Base-by-base conservation (phyloP, 2,329 filamentous ascomycete genomes). In the Epichloe gansuensis region DNA sequence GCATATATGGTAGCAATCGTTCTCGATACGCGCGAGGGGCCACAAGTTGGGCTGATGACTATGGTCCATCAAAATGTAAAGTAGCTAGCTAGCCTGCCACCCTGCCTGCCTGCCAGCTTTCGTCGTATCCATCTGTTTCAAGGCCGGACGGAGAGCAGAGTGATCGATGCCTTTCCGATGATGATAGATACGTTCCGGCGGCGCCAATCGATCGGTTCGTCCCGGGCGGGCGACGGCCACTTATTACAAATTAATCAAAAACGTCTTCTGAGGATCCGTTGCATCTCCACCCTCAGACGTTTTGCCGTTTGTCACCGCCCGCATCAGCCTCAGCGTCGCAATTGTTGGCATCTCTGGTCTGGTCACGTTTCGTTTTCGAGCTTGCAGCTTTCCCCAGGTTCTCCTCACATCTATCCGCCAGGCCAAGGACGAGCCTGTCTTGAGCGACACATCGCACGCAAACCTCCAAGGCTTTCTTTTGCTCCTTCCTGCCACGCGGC, bases 231-330 rank as follows among this genome's bases (percentile, higher is more conserved):
- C 6, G 41, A 1, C 17, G 41, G 17, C n/a, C 38, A 39, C 38
- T 21, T 21, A 21, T 21, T 21, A 21, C 17, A 21, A 21, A 21
- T 21, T 39, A 39, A 39, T 43, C 41, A 11, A n/a, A n/a, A 21
- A 43, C 41, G 41, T 17, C 17, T 23, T 21, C 5, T 11, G 44
- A 21, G 44, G 28, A 46, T 28, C 13, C 28, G 17, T 15, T n/a
- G 8, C 17, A 7, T 46, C 38, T 37, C 54, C 35, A 41, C 50
- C 45, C 31, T 28, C 5, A 8, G 13, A 11, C 7, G 25, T 55
- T 54, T 41, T 58, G 56, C 56, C 55, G 39, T 9, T 13, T 23
- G 37, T 43, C 49, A 58, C 56, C 56, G 55, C 56, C 52, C 48
- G n/a, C 39, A 12, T 51, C 46, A 50, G 52, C 52, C 54, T 48